These are phyloP conservation scores for Podila minutissima DNA, from an alignment of 192 early-diverging fungal species.

Conservation along the genomic window DNA sequence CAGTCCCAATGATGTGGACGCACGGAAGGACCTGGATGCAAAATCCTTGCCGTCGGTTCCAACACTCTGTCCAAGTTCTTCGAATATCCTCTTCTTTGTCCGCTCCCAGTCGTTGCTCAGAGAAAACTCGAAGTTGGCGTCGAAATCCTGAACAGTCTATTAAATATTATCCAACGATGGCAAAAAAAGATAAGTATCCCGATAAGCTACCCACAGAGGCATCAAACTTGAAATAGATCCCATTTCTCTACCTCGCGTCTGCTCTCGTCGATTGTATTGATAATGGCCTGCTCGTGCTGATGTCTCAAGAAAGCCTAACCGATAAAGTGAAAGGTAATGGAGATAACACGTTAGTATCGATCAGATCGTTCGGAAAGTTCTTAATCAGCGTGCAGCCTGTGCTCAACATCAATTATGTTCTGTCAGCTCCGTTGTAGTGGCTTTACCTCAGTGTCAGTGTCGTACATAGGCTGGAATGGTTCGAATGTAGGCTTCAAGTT, in stretches of 20 bases:
- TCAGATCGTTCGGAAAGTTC: too few species aligned
- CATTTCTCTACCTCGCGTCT: conserved; percentile 54
- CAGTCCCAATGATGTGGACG: conserved; percentile 18
- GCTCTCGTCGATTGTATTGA: conserved; percentile 78
- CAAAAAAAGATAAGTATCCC: background rate
- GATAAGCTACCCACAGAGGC: conserved; percentile 1
- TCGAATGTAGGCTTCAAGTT: conserved; percentile 80
- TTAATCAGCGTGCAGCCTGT: too few species aligned
- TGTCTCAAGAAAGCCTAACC: conserved; percentile 71
- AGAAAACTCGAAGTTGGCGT: conserved; percentile 63
- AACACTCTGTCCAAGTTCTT: conserved; percentile 72
- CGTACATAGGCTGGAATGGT: conserved; percentile 73
- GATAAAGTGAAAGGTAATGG: background rate
- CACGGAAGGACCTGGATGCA: conserved; percentile 22
- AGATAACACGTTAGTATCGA: background rate
- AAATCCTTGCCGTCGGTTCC: conserved; percentile 2
- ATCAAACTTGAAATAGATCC: background rate
- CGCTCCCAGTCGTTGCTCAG: conserved; percentile 79
- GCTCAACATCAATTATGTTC: background rate
- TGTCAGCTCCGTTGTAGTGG: background rate
- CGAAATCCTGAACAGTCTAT: conserved; percentile 74
- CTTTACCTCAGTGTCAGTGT: conserved; percentile 81
- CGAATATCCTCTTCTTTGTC: conserved; percentile 77
- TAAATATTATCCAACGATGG: conserved; percentile 4
- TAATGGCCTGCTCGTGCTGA: conserved; percentile 81